Evolutionary conservation across 2,329 filamentous ascomycete genomes (phyloP), one percentile per base, ranked within the genome.

Genomic region (Monosporascus sp.): DNA sequence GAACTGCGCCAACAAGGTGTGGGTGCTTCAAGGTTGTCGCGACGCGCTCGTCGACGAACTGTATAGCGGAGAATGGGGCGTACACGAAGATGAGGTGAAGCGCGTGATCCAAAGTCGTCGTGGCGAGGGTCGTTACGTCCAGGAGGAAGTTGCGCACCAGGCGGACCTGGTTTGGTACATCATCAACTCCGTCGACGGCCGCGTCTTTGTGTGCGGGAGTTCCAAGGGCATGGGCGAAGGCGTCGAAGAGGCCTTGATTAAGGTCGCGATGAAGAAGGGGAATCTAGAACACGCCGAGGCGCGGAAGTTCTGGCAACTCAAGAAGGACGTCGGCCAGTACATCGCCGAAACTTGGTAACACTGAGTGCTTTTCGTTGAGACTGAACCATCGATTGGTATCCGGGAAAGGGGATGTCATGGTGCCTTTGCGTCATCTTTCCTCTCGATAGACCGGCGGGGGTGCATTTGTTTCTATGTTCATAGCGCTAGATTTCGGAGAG

Each of bases 111-210:
- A 94, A 70, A 89, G 82, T 61, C 85, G 85, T 50, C 80, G 78
- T 48, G 89, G 88, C 46, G 88, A 91, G 62, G 89, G 90, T 58
- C 87, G 88, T 60, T 99, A 99, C 67, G 94, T 99, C 2, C 94
- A 99, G 68, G 94, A 99, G 65, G 94, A 97, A 71, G 93, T 99
- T 8, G 79, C 83, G 11, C 81, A 89, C 59, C 94, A 97, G 70
- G 90, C 92, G 2, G 94, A 97, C 67, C 81, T 97, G n/a, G 93
- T 97, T 17, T 99, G 94, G 94, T 96, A 90, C 70, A 91, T 97
- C 59, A 89, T 96, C 77, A 97, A 97, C 70, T 86, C 91, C 2
- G 79, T 97, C n/a, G 94, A 99, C 65, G 94, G 94, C 1, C 86
- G 94, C 50, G 86, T 97, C 50, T 99, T 99, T 68, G 94, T 99